Conservation (phyloP, 169 alveolate species). For the Babesia gibsoni region DNA sequence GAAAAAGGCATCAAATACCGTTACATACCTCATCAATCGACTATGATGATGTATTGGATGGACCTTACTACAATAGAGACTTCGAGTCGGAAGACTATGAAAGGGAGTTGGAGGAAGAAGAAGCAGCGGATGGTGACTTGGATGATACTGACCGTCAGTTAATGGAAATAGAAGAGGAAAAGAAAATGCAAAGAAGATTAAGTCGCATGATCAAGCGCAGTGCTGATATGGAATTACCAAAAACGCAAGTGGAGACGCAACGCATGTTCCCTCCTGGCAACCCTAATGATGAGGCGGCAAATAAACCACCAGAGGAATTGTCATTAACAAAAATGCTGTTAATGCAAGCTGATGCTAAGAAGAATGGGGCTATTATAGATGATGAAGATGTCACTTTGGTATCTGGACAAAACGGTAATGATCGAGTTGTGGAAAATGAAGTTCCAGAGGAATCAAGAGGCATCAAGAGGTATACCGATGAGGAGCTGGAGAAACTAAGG, state of each 20-base stretch:
- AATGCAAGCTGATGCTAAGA: background rate
- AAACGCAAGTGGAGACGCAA: slow-evolving; percentile 32
- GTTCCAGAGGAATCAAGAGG: background rate
- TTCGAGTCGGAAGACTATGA: background rate
- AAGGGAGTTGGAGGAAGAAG: background rate
- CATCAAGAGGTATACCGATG: background rate
- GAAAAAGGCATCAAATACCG: background rate
- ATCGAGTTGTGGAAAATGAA: background rate
- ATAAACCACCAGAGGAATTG: background rate
- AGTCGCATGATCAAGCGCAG: slow-evolving; percentile 34
- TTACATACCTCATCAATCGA: background rate
- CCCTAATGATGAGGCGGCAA: slow-evolving; percentile 11
- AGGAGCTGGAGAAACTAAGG: background rate
- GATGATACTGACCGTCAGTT: slow-evolving; percentile 27
- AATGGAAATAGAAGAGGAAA: slow-evolving; percentile 11
- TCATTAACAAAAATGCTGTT: background rate
- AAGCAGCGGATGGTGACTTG: background rate
- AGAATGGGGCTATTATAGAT: background rate
- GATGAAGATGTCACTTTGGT: background rate
- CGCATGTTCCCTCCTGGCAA: slow-evolving; percentile 51
- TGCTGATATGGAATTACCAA: slow-evolving; percentile 36
- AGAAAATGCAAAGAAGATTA: slow-evolving; percentile 9
- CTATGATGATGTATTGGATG: background rate
- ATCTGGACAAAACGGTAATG: background rate
- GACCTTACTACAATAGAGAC: slow-evolving; percentile 13